Evolutionary conservation across 768 basidiomycete species (phyloP), one percentile per base, ranked within the genome.

Genomic region (Leccinum broughii): DNA sequence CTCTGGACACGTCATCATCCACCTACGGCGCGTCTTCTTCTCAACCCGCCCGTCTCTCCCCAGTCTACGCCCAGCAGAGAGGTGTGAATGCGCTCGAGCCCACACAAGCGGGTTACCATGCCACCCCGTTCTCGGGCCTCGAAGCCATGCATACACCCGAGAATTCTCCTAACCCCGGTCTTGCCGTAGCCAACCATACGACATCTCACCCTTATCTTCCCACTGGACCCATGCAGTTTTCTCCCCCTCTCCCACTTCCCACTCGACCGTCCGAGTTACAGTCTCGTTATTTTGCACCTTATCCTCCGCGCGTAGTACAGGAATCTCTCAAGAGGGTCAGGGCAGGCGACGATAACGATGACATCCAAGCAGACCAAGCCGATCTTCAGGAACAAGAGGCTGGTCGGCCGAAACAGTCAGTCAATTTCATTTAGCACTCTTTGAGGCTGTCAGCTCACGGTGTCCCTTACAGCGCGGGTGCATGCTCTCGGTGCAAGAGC

Each of bases 401-500:
- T 15, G 8, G 58, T 22, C 69, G 39, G 46, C 68, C 71, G 14
- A 74, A 61, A 54, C 61, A 52, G 72, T 74, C 28, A 51, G 74
- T 64, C 9, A 8, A 44, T 17, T 20, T 13, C 4, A 8, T 6
- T 55, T 50, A 1, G n/a, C 24, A 9, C 30, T 26, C 35, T 50
- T 7, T 8, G 30, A n/a, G 8, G 4, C 32, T 44, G 35, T 32
- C 46, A 50, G 17, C 54, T 63, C 10, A 61, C 41, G 26, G 37
- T 61, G 55, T 49, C 55, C 17, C 37, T 17, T 34, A 37, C 26
- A 83, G 79, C 26, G 64, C 72, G 49, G 87, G 89, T 22, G 90
- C 89, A 44, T 92, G 90, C 68, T 79, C 79, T 60, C 82, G 89
- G 4, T 92, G 90, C 77, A 91, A 90, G 70, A 73, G 74, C 28